Conservation (phyloP, 805 yeast genomes). For the Yamadazyma olivae region DNA sequence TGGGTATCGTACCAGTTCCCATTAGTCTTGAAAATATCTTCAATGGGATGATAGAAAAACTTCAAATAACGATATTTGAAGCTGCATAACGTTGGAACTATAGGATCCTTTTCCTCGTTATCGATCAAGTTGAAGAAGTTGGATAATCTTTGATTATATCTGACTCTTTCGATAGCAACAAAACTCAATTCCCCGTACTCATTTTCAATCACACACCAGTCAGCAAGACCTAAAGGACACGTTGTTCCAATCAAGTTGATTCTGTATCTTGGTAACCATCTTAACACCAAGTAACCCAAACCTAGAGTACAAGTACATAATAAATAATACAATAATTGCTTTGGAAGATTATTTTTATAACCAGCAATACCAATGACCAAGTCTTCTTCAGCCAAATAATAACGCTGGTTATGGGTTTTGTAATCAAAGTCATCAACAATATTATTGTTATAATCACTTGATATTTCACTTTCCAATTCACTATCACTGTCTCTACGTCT, state of each 20-base stretch:
- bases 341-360: conserved; percentile 52
- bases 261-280: conserved; percentile 85
- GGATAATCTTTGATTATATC: conserved; percentile 72
- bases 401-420: conserved; percentile 58
- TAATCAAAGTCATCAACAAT: conserved; percentile 14
- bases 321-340: conserved; percentile 46
- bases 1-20: conserved; percentile 80
- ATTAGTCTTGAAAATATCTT: conserved; percentile 81
- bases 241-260: conserved; percentile 63
- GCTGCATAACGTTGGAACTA: conserved; percentile 64
- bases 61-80: conserved; percentile 82
- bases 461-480: conserved; percentile 13
- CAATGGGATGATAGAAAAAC: conserved; percentile 80
- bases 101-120: conserved; percentile 47
- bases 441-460: conserved; percentile 11
- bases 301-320: conserved; percentile 66
- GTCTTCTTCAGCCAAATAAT: conserved; percentile 94
- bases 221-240: conserved; percentile 74
- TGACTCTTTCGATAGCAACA: conserved; percentile 50
- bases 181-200: conserved; percentile 84
- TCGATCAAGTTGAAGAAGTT: conserved; percentile 49
- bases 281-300: conserved; percentile 60
- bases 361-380: conserved; percentile 94
- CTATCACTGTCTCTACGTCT: conserved; percentile 10
- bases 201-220: conserved; percentile 92